Percentiles rank a stretch among this genome's conserved stretches.
These are phyloP conservation scores for Stephanodiscus minutulus DNA, from an alignment of 108 stramenopile species.

Conservation along the genomic window DNA sequence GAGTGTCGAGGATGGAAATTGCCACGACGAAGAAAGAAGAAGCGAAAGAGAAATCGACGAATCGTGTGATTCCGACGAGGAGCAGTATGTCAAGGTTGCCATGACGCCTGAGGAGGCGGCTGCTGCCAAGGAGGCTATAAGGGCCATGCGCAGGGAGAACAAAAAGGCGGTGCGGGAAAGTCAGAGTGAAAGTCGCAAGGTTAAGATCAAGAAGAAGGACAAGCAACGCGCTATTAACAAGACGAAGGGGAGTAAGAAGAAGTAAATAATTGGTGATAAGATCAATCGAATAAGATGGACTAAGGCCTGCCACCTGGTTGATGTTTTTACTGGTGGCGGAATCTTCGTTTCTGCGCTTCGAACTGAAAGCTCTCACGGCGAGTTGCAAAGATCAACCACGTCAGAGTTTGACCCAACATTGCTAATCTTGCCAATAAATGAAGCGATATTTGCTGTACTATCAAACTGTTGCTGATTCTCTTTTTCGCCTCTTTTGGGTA, in stretches of 20 bases:
- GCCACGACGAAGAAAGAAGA: slow-evolving; percentile 27
- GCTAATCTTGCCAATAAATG: background rate
- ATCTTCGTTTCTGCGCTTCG: background rate
- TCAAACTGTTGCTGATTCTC: background rate
- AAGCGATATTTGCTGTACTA: background rate
- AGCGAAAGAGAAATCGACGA: slow-evolving; percentile 41
- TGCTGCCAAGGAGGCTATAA: slow-evolving; percentile 62
- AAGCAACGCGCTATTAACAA: slow-evolving; percentile 79
- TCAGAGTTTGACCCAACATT: background rate
- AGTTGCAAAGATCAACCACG: slow-evolving; percentile 8
- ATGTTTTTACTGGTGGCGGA: background rate
- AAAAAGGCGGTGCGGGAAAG: slow-evolving; percentile 83
- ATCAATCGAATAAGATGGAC: no score
- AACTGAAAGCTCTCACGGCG: slow-evolving; percentile 1
- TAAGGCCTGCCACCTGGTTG: background rate
- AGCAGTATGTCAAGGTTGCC: slow-evolving; percentile 58
- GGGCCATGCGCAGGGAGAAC: slow-evolving; percentile 71
- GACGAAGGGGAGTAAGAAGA: background rate
- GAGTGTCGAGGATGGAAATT: slow-evolving; percentile 7
- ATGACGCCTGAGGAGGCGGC: slow-evolving; percentile 75
- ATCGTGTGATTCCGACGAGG: slow-evolving; percentile 42
- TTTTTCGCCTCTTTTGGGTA: background rate
- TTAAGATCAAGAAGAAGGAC: slow-evolving; percentile 92
- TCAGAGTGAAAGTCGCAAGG: slow-evolving; percentile 72
- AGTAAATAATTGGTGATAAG: background rate